Conservation (phyloP, 2,329 filamentous ascomycete genomes). For the Colletotrichum orbiculare region DNA sequence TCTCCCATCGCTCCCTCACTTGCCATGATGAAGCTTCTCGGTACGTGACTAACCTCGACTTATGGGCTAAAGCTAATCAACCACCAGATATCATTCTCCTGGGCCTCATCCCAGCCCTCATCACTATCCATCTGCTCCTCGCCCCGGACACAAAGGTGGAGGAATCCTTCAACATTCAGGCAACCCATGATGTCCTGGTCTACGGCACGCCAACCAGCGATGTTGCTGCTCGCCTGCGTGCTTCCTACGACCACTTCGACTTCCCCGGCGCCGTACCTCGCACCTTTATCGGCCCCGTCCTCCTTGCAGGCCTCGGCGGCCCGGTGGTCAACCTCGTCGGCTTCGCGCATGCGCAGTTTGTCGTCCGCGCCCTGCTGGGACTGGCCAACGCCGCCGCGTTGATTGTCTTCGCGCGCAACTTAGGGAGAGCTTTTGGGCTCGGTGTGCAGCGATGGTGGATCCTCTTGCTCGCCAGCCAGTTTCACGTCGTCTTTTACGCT, state of each 20-base stretch:
- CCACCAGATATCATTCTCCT: conserved; percentile 58
- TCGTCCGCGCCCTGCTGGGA: conserved; percentile 82
- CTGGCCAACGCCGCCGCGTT: conserved; percentile 78
- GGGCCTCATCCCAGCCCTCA: conserved; percentile 69
- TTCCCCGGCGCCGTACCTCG: conserved; percentile 94
- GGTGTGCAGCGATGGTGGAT: conserved; percentile 82
- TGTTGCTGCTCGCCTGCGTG: conserved; percentile 62
- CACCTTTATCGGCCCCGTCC: conserved; percentile 85
- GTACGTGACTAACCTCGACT: conserved; percentile 16
- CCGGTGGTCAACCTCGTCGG: conserved; percentile 70
- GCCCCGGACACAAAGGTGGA: conserved; percentile 97
- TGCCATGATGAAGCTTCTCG: conserved; percentile 40
- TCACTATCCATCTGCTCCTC: conserved; percentile 75
- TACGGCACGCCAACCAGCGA: conserved; percentile 78
- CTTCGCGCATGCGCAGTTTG: conserved; percentile 66
- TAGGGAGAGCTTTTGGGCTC: conserved; percentile 75
- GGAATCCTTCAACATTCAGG: conserved; percentile 98
- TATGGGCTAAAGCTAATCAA: conserved; percentile 24
- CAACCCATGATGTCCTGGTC: conserved; percentile 86
- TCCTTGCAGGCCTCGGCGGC: conserved; percentile 78
- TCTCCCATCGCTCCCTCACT: not conserved
- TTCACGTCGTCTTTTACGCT: conserved; percentile 93
- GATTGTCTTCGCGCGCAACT: conserved; percentile 70
- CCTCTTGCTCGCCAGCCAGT: conserved; percentile 82
- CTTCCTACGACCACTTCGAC: conserved; percentile 85